Evolutionary conservation across 2,329 filamentous ascomycete species (phyloP).

Genomic region (Ophidiomyces ophidiicola): DNA sequence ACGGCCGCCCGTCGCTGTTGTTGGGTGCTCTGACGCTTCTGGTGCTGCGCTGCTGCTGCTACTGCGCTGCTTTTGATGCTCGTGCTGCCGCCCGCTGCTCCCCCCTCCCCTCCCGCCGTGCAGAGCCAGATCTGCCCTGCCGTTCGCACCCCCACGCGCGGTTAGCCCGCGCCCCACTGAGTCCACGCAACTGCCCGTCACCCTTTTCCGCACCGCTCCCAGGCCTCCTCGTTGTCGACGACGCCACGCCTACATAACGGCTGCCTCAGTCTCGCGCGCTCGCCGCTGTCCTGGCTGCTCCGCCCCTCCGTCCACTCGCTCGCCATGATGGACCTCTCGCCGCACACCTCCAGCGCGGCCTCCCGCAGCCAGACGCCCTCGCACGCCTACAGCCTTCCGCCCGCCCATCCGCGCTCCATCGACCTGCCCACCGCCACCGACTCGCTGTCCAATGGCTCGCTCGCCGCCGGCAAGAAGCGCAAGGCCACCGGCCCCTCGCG

Average conservation of each 20-base stretch:
- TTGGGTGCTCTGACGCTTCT: too few relatives aligned
- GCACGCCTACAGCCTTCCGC: background rate
- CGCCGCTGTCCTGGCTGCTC: background rate
- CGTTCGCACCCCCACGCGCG: too few relatives aligned
- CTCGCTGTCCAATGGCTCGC: background rate
- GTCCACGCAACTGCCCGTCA: too few relatives aligned
- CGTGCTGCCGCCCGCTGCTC: too few relatives aligned
- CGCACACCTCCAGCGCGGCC: background rate
- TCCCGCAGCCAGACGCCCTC: background rate
- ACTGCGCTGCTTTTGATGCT: too few relatives aligned
- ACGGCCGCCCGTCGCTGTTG: background rate
- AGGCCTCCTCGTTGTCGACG: too few relatives aligned
- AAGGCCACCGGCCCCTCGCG: conserved; percentile 38
- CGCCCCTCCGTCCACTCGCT: background rate
- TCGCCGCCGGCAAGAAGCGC: conserved; percentile 12
- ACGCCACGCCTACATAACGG: too few relatives aligned
- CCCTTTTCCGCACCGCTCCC: too few relatives aligned
- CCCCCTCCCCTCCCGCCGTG: too few relatives aligned
- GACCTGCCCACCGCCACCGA: background rate
- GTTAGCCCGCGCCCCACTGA: too few relatives aligned
- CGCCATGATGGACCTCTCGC: conserved; percentile 1
- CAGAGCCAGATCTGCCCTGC: too few relatives aligned
- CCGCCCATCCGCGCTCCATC: background rate
- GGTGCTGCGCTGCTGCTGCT: too few relatives aligned
- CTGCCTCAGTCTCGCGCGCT: background rate